Conservation (phyloP, 1,284 basidiomycete genomes). For the Papiliotrema flavescens region DNA sequence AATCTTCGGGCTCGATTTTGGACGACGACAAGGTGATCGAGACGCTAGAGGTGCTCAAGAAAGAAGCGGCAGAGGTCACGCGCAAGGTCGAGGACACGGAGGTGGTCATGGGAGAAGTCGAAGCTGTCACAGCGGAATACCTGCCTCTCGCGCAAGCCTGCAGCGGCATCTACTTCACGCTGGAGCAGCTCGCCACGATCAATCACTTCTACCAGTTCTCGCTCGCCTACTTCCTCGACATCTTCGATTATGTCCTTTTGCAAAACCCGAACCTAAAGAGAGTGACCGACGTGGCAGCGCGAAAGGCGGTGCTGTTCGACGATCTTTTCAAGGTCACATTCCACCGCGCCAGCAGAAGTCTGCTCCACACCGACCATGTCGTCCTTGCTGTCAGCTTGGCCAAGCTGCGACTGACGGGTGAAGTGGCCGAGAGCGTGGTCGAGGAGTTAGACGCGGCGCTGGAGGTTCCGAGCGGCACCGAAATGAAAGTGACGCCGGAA, state of each 20-base stretch:
- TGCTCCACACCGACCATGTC: constrained; percentile 87
- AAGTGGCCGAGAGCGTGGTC: constrained; percentile 66
- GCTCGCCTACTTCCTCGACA: constrained; percentile 94
- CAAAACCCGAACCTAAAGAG: constrained; percentile 84
- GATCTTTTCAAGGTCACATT: constrained; percentile 91
- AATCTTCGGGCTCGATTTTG: constrained; percentile 93
- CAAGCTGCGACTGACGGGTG: constrained; percentile 73
- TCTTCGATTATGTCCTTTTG: constrained; percentile 91
- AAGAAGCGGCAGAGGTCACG: constrained; percentile 94
- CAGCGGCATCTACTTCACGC: constrained; percentile 94
- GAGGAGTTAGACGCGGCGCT: constrained; percentile 88
- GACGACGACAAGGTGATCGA: constrained; percentile 99
- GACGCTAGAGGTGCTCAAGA: constrained; percentile 93
- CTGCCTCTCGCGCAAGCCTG: constrained; percentile 92
- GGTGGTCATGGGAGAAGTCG: constrained; percentile 91
- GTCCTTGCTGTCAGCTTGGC: constrained; percentile 87
- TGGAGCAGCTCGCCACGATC: constrained; percentile 89
- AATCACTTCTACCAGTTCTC: constrained; percentile 99
- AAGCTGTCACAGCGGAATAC: constrained; percentile 92
- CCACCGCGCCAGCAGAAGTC: constrained; percentile 81
- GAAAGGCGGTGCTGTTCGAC: constrained; percentile 79
- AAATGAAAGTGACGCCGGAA: constrained; percentile 20
- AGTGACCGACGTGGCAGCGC: constrained; percentile 67
- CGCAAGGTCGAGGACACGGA: constrained; percentile 98
- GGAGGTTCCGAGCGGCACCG: constrained; percentile 56